Base-by-base conservation (phyloP, 1,284 basidiomycete genomes). In the Peniophora sp. region DNA sequence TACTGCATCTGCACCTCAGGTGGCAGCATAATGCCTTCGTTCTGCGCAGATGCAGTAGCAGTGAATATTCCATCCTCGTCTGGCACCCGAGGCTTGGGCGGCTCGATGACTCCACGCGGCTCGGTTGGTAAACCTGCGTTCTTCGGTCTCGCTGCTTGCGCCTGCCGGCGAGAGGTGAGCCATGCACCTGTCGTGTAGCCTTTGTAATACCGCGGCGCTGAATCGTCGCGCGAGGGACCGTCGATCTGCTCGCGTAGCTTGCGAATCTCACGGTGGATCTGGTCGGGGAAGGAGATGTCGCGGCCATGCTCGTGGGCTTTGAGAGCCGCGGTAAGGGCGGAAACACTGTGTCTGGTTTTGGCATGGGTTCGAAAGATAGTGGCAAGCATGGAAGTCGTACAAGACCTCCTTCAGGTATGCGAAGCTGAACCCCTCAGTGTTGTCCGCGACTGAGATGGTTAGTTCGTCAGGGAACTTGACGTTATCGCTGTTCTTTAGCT, bases 391-490 rank as follows among this genome's bases (percentile, higher is more conserved):
- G 12, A 17, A 23, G 10, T 74, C 83, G 58, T 60, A 88, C 85
- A 88, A 88, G 8, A 78, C 83, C 65, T 89, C 87, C 61, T 89
- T 89, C 59, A 90, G 70, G 62, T 88, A 88, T 0, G 87, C 85
- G 62, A 88, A 89, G 55, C 81, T 85, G 66, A 88, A 88, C 15
- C 69, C 66, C 27, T 73, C 66, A 0, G 85, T 88, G 52, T 67
- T 57, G 17, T 73, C 68, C 3, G 81, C 82, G 22, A 85, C 66
- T 54, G 78, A 72, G n/a, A 71, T 61, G 2, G 81, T 66, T 20
- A 89, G 68, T 5, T 66, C 52, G 52, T 85, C 78, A 0, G 86
- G 76, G 65, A 85, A 87, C 0, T 68, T 63, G 52, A 88, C 70
- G 12, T 75, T 66, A 17, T 74, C 62, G 60, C 81, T 85, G 57